Percentiles rank a stretch among this genome's conserved stretches.
These are phyloP conservation scores for Reticulascus tulasneorum DNA, from an alignment of 2,329 filamentous ascomycete genomes.

Conservation along the genomic window DNA sequence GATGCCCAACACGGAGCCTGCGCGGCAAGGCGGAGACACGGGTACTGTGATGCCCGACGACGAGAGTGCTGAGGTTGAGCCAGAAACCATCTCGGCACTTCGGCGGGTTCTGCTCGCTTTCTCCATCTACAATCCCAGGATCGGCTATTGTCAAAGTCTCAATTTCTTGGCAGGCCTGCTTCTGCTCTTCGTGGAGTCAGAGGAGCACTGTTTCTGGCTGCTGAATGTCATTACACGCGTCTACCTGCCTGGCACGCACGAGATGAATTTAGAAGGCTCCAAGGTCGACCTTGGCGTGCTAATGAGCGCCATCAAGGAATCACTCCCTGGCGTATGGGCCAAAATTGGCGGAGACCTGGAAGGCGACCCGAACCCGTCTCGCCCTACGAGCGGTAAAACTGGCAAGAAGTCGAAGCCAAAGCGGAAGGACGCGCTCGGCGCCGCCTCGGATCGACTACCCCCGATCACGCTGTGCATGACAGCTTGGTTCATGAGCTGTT, in stretches of 20 bases:
- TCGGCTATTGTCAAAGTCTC: slow-evolving; percentile 92
- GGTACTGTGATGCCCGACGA: no score
- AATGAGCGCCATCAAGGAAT: slow-evolving; percentile 80
- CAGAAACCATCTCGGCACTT: slow-evolving; percentile 73
- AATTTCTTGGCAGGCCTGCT: slow-evolving; percentile 92
- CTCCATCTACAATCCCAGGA: slow-evolving; percentile 82
- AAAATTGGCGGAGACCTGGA: slow-evolving; percentile 82
- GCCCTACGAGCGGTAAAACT: slow-evolving; percentile 24
- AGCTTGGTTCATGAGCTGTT: slow-evolving; percentile 97
- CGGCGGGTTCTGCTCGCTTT: slow-evolving; percentile 86
- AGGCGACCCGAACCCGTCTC: slow-evolving; percentile 33
- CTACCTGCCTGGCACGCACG: slow-evolving; percentile 88
- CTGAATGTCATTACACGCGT: slow-evolving; percentile 86
- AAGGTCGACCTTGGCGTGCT: slow-evolving; percentile 93
- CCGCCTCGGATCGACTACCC: slow-evolving; percentile 59
- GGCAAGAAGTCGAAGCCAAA: slow-evolving; percentile 28
- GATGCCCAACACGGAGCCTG: slow-evolving; percentile 24
- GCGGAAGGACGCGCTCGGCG: slow-evolving; percentile 33
- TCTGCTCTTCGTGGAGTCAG: slow-evolving; percentile 79
- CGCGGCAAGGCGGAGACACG: slow-evolving; percentile 1
- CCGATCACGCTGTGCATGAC: slow-evolving; percentile 91
- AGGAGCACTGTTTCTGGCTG: slow-evolving; percentile 90
- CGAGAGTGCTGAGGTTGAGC: slow-evolving; percentile 51
- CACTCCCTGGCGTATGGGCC: slow-evolving; percentile 77
- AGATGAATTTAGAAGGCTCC: slow-evolving; percentile 82